phyloP scores from a whole-genome alignment of 805 yeast genomes.

The Maudiozyma pseudohumilis region DNA sequence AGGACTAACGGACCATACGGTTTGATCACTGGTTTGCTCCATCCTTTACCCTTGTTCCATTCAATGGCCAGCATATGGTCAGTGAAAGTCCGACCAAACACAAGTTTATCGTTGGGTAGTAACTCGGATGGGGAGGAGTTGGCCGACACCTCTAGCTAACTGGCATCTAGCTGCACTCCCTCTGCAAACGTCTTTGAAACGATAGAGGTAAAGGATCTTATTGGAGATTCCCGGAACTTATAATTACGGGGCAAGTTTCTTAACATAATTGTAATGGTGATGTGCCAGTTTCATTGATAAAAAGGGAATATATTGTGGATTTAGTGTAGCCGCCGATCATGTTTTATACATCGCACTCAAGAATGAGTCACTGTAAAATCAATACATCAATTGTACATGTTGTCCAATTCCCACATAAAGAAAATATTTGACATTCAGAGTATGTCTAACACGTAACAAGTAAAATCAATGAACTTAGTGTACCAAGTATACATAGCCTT shows the following conservation, averaged over 20 bases:
- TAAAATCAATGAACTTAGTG: too few relatives aligned
- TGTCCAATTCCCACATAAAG: too few relatives aligned
- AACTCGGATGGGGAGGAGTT: slow-evolving; percentile 41
- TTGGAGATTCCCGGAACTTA: neutral
- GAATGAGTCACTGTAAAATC: too few relatives aligned
- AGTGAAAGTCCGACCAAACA: slow-evolving; percentile 68
- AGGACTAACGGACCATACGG: slow-evolving; percentile 69
- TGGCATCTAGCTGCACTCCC: slow-evolving; percentile 40
- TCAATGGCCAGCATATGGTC: slow-evolving; percentile 80
- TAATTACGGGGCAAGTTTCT: neutral
- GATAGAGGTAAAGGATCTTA: slow-evolving; percentile 1
- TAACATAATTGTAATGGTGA: too few relatives aligned
- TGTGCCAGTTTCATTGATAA: too few relatives aligned
- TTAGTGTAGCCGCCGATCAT: too few relatives aligned
- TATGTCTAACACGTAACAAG: too few relatives aligned
- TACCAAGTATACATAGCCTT: too few relatives aligned
- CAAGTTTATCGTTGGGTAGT: slow-evolving; percentile 49
- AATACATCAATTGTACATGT: too few relatives aligned
- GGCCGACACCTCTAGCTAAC: slow-evolving; percentile 39
- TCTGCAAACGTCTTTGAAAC: neutral
- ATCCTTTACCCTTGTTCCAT: slow-evolving; percentile 69
- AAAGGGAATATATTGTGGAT: too few relatives aligned
- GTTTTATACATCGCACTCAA: too few relatives aligned
- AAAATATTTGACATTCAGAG: too few relatives aligned
- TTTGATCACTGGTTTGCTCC: slow-evolving; percentile 79